Conservation (phyloP, 2,329 filamentous ascomycete species). For the Periconia sp. region DNA sequence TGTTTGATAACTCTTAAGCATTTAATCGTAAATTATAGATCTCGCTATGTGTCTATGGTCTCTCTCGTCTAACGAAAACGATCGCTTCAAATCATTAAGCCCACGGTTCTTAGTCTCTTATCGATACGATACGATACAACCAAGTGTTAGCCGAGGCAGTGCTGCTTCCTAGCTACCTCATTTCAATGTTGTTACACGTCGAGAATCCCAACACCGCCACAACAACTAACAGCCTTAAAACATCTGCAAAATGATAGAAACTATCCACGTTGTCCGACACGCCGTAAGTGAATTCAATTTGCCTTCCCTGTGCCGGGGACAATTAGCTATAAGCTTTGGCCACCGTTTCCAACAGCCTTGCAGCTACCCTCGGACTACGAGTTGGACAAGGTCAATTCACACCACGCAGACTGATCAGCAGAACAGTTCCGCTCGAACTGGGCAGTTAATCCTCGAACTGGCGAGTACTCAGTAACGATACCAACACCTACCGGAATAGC, state of each 20-base stretch:
- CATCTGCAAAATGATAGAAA: constrained; percentile 44
- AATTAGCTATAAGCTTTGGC: constrained; percentile 3
- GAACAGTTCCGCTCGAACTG: constrained; percentile 81
- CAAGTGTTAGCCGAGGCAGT: no score
- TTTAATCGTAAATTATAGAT: no score
- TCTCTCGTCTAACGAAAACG: no score
- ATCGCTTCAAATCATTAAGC: no score
- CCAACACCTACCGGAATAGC: constrained; percentile 82
- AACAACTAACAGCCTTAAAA: not conserved
- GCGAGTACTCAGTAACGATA: constrained; percentile 69
- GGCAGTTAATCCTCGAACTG: constrained; percentile 79
- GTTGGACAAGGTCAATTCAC: constrained; percentile 9
- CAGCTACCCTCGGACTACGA: constrained; percentile 7
- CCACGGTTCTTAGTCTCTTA: no score
- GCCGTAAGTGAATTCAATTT: constrained; percentile 49
- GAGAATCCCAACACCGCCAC: not conserved
- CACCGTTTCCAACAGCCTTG: constrained; percentile 4
- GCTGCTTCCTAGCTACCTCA: no score
- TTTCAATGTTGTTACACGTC: no score
- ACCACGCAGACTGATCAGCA: constrained; percentile 4
- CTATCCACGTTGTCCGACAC: constrained; percentile 54
- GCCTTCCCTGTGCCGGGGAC: no score
- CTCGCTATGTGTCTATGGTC: no score
- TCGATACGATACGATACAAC: no score
- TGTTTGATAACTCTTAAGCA: no score